Conservation (phyloP, 2,329 filamentous ascomycete genomes). For the Aphanoascus verrucosus region DNA sequence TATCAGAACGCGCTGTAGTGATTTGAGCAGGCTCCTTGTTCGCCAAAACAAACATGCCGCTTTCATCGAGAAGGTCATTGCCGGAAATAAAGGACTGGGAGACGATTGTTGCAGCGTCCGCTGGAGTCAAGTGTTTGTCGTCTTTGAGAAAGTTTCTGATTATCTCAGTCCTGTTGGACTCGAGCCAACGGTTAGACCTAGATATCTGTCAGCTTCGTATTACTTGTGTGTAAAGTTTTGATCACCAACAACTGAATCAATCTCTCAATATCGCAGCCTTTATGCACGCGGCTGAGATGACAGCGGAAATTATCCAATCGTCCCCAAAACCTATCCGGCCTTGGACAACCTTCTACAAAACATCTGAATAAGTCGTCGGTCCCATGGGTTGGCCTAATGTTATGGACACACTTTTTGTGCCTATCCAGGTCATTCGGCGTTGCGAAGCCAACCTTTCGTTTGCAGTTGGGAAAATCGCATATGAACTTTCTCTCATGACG, state of each 20-base stretch:
- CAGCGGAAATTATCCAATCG: conserved; percentile 77
- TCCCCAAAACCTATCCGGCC: conserved; percentile 61
- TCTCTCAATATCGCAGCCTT: conserved; percentile 30
- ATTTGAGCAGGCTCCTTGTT: neutral
- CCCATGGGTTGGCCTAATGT: conserved; percentile 26
- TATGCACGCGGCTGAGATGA: conserved; percentile 62
- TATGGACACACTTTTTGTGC: conserved; percentile 37
- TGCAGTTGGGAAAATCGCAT: conserved; percentile 51
- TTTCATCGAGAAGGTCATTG: neutral
- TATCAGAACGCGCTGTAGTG: neutral
- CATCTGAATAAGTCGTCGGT: conserved; percentile 51
- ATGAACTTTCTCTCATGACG: conserved; percentile 58
- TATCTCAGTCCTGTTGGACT: neutral
- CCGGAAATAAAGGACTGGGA: neutral
- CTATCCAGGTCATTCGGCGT: conserved; percentile 75
- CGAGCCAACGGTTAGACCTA: conserved; percentile 6
- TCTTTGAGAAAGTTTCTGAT: neutral
- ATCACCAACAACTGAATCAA: conserved; percentile 3
- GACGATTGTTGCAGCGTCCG: neutral
- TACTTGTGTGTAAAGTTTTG: neutral
- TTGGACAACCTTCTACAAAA: conserved; percentile 45
- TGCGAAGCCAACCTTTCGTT: conserved; percentile 56
- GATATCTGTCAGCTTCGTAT: neutral
- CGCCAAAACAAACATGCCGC: neutral
- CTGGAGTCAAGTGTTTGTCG: neutral